Percentiles rank a stretch among this genome's conserved stretches.
These are phyloP conservation scores for Yamadazyma philogaea DNA, from an alignment of 805 yeast species.

Conservation along the genomic window DNA sequence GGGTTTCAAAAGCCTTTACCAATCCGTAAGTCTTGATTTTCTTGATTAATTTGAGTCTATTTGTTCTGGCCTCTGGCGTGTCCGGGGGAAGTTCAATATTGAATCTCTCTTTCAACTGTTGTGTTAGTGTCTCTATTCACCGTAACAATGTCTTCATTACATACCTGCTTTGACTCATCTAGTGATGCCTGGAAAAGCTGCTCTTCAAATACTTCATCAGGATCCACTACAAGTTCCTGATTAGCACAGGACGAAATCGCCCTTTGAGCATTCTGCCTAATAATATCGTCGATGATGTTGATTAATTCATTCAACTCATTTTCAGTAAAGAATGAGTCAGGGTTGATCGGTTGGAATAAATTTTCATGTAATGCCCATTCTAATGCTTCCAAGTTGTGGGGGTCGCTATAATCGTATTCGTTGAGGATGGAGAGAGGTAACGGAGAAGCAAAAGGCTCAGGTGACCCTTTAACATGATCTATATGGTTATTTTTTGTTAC, in stretches of 20 bases:
- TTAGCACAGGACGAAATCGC: neutral
- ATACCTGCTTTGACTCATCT: neutral
- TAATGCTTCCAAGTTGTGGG: neutral
- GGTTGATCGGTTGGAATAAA: neutral
- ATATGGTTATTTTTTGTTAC: neutral
- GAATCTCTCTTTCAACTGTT: neutral
- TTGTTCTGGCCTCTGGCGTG: neutral
- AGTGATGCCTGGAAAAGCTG: neutral
- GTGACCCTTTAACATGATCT: neutral
- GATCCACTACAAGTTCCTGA: neutral
- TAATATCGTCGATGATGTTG: neutral
- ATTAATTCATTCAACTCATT: neutral
- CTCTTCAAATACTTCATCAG: neutral
- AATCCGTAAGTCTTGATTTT: neutral
- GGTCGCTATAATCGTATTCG: neutral
- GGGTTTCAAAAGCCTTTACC: neutral
- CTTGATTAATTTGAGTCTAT: neutral
- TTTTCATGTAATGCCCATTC: slow-evolving; percentile 1
- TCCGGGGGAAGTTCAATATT: neutral
- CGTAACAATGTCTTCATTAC: neutral
- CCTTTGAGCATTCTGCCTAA: neutral
- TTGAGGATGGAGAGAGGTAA: neutral
- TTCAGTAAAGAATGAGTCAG: neutral
- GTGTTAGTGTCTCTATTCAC: neutral
- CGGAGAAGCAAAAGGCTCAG: neutral